A percentile compares a stretch with the other conserved stretches of the same genome.
Evolutionary conservation across 139 green algal species (phyloP).

Genomic region (Haematococcus lacustris): DNA sequence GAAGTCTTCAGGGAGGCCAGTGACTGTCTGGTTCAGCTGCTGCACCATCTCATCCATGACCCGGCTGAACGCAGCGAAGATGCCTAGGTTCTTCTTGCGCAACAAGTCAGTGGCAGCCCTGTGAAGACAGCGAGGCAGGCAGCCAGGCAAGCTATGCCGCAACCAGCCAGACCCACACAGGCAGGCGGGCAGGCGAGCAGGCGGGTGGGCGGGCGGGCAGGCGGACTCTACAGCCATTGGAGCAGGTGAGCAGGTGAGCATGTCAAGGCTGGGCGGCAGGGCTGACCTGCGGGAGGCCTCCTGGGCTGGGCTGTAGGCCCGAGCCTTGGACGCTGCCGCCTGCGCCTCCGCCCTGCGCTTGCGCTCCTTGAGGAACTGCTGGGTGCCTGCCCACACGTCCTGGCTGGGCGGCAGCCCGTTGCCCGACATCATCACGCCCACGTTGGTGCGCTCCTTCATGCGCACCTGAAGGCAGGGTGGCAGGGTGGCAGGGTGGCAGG

Average conservation of each 20-base stretch:
- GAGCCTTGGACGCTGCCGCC: constrained; percentile 7
- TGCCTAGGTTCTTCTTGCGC: constrained; percentile 9
- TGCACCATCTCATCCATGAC: not conserved
- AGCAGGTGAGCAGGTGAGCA: not conserved
- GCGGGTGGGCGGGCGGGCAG: not conserved
- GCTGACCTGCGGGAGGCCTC: constrained; percentile 39
- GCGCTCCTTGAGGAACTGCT: constrained; percentile 41
- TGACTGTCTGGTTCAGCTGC: constrained; percentile 6
- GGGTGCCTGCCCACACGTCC: constrained; percentile 41
- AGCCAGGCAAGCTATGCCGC: not conserved
- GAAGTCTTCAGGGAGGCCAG: not conserved
- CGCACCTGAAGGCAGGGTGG: constrained; percentile 65
- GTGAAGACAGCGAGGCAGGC: not conserved
- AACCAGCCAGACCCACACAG: not conserved
- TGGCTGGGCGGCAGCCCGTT: constrained; percentile 16
- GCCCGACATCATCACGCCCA: constrained; percentile 76
- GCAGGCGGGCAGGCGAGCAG: not conserved
- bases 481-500: too few relatives aligned
- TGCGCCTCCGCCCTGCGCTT: constrained; percentile 43
- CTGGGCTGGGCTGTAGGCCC: constrained; percentile 47
- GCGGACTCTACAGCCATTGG: not conserved
- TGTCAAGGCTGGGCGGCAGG: not conserved
- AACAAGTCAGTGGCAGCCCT: constrained; percentile 3
- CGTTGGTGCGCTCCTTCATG: constrained; percentile 45
- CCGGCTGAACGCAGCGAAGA: not conserved